Evolutionary conservation across 805 yeast species (phyloP).

Genomic region (Yamadazyma insecticola): DNA sequence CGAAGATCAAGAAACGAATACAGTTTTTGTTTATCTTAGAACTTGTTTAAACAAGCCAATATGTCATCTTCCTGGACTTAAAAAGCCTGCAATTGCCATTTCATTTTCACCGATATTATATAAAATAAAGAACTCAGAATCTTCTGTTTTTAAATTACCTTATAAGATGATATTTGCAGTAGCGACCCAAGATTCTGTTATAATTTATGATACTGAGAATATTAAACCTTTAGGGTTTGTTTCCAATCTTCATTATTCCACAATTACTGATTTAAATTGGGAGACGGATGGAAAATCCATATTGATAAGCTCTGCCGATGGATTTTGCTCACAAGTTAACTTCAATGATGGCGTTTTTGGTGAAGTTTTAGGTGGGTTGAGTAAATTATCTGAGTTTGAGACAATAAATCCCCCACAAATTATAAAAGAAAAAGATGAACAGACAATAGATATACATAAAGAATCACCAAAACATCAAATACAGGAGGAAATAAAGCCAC

Average conservation of each 20-base stretch:
- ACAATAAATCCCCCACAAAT: neutral
- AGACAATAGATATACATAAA: neutral
- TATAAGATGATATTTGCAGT: constrained; percentile 87
- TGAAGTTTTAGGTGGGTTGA: constrained; percentile 10
- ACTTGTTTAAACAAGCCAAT: constrained; percentile 67
- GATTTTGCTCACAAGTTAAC: constrained; percentile 73
- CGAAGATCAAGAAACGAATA: constrained; percentile 44
- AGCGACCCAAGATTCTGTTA: constrained; percentile 83
- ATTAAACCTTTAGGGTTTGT: constrained; percentile 66
- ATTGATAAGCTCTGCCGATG: constrained; percentile 83
- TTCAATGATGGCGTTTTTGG: constrained; percentile 54
- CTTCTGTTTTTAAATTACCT: constrained; percentile 48
- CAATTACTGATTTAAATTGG: constrained; percentile 89
- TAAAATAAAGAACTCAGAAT: constrained; percentile 21
- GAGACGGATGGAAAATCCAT: constrained; percentile 65
- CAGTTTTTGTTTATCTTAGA: constrained; percentile 78
- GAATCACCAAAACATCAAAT: neutral
- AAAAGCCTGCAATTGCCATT: constrained; percentile 80
- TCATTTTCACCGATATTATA: constrained; percentile 70
- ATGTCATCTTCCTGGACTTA: constrained; percentile 72
- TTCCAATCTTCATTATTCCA: constrained; percentile 79
- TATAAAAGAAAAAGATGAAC: neutral
- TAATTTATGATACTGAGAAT: constrained; percentile 76
- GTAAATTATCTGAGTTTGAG: neutral
- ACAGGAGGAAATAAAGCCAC: neutral